Evolutionary conservation across 108 stramenopile genomes (phyloP).

Genomic region (Discostella stelligeroides): DNA sequence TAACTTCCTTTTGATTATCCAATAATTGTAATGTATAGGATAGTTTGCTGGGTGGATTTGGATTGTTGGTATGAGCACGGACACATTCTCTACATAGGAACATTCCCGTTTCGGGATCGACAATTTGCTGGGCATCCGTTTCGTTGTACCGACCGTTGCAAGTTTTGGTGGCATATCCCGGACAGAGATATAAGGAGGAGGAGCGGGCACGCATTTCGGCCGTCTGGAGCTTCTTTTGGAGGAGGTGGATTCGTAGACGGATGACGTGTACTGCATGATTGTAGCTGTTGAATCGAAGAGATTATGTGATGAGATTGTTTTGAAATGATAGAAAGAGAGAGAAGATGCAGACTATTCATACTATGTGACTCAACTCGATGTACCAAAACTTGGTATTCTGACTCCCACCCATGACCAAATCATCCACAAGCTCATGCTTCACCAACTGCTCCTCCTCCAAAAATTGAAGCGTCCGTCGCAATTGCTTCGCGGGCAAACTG

Average conservation of each 20-base stretch:
- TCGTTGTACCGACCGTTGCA: conserved; percentile 90
- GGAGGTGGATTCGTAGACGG: conserved; percentile 76
- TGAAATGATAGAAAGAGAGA: not conserved
- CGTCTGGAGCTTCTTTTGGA: conserved; percentile 71
- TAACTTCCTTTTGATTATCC: conserved; percentile 81
- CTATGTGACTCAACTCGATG: conserved; percentile 46
- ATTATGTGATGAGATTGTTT: not conserved
- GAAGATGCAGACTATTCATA: not conserved
- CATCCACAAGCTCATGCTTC: conserved; percentile 86
- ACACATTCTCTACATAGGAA: conserved; percentile 87
- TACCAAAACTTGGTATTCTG: conserved; percentile 89
- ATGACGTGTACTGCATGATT: conserved; percentile 85
- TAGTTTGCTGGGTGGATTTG: conserved; percentile 59
- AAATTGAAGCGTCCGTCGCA: conserved; percentile 80
- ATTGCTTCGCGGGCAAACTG: conserved; percentile 71
- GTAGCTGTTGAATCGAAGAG: conserved; percentile 28
- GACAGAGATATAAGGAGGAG: conserved; percentile 80
- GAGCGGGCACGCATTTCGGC: conserved; percentile 74
- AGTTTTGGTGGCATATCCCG: conserved; percentile 67
- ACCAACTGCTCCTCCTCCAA: conserved; percentile 86
- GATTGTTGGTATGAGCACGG: conserved; percentile 63
- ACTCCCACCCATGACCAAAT: conserved; percentile 82
- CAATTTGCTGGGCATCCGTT: conserved; percentile 80
- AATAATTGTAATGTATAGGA: conserved; percentile 76
- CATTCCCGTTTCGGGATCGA: conserved; percentile 74